These are phyloP conservation scores for Ceratobasidium sp. DNA, from an alignment of 1,284 basidiomycete species.

Conservation along the genomic window DNA sequence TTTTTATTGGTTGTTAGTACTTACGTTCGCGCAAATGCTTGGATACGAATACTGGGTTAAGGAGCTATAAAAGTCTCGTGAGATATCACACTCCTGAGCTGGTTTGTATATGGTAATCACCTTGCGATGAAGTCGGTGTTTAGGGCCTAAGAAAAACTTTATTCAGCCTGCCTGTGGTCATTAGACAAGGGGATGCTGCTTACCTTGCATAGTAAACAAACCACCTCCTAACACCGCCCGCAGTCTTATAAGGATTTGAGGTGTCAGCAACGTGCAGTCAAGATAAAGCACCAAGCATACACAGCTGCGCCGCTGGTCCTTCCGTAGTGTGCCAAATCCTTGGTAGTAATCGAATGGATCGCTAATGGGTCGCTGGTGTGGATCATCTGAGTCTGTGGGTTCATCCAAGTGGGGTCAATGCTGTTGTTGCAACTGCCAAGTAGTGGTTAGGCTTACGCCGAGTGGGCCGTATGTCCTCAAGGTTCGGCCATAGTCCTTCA, in stretches of 20 bases:
- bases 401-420: neutral
- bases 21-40: conserved; percentile 59
- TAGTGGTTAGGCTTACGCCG: neutral
- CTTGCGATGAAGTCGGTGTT: conserved; percentile 24
- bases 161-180: neutral
- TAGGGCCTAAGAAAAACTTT: neutral
- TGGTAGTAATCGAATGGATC: conserved; percentile 62
- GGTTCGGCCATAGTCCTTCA: neutral
- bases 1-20: neutral
- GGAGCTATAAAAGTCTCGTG: conserved; percentile 62
- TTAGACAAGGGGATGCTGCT: neutral
- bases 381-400: conserved; percentile 59
- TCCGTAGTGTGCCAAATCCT: conserved; percentile 65
- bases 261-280: conserved; percentile 55
- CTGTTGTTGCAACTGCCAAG: too few species aligned
- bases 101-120: conserved; percentile 59
- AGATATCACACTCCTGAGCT: conserved; percentile 55
- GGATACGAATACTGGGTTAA: conserved; percentile 64
- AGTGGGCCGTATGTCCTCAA: neutral
- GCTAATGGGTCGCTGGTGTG: conserved; percentile 65
- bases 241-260: neutral
- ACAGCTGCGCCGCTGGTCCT: conserved; percentile 64
- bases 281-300: conserved; percentile 42
- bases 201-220: conserved; percentile 51
- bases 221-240: conserved; percentile 57